Base-by-base conservation (phyloP, 495 filamentous ascomycete genomes). In the Durotheca rogersii region DNA sequence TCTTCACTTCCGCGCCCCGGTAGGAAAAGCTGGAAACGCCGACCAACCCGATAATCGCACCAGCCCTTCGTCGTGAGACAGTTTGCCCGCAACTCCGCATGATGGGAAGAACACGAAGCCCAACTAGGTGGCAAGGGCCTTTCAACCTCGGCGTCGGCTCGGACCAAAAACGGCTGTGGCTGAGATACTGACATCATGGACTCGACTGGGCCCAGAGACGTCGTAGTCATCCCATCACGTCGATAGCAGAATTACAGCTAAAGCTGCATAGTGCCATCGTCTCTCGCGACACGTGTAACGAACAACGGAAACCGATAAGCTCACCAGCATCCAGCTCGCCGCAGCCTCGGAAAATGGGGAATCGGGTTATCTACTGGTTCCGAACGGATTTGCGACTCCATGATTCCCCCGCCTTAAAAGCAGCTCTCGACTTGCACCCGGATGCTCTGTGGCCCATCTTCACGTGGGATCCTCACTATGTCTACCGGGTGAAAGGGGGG, bases 381-480 rank as follows among this genome's bases (percentile, higher is more conserved):
- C 77, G 85, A 42, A 87, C 85, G 7, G 85, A 88, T 61, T 71
- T 88, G 7, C 79, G 85, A 12, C 74, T 87, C 2, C 85, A 88
- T 58, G 85, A 88, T 59, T 86, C 83, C 3, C 83, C 84, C 6
- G 83, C 84, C 4, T 65, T 88, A 11, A 73, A 79, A 55, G 81
- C 81, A 4, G 83, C 85, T 2, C 69, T 87, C 7, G 76, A 79
- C 42, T 67, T 88, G 10, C 72, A 83, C 10, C 82, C 85, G 0
- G 72, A 76, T 30, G 72, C 70, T 9, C 72, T 87, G 6, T 88
- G 81, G 64, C 82, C 82, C 5, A 67, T 87, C 23, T 86, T 81
- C 74, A 85, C 80, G 15, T 87, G 85, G 82, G 82, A 86, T 59
- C 83, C 82, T 31, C 83, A 87, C 61, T 88, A 87, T 64, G 83